Evolutionary conservation across 139 green algal genomes (phyloP), one percentile per base, ranked within the genome.

Genomic region (Bryopsis sp.): DNA sequence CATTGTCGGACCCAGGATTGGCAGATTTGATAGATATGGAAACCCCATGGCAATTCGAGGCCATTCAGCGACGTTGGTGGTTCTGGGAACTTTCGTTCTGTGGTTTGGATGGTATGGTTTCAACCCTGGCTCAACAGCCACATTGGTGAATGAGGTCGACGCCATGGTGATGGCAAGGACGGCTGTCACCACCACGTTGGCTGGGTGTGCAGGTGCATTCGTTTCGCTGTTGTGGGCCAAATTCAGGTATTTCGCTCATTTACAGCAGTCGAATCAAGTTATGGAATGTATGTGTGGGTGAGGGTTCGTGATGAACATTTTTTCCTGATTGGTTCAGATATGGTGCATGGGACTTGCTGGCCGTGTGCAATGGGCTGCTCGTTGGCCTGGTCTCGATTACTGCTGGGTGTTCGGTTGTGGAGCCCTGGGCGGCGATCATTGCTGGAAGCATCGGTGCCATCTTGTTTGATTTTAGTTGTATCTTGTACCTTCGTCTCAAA

Each of bases 51-150:
- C 26, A 7, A 68, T 48, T 61, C 5, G 5, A n/a, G n/a, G 24
- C 28, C 26, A 48, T n/a, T 47, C 5, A 7, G 5, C 11, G 64
- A 11, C 3, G 3, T 59, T 59, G 3, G 32, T 4, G 22, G 8
- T 70, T 33, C 15, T 58, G 35, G 66, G 83, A 28, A 87, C 83
- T 19, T 78, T 84, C 47, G 76, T 96, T 47, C 82, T 96, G 47
- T 96, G 90, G 90, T 95, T 96, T 68, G 90, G 90, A 59, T 96
- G 90, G 80, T 95, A 95, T 60, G 89, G 86, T 7, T 94, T 94
- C 77, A 94, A 94, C 79, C 82, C 82, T 6, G 89, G 82, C 2
- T 92, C 84, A 29, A 57, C 48, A 29, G 72, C 88, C 2, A 38
- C n/a, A 48, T 82, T 91, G 43, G n/a, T n/a, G n/a, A 70, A 72